Conservation (phyloP, 2,329 filamentous ascomycete genomes). For the Alternaria dauci region DNA sequence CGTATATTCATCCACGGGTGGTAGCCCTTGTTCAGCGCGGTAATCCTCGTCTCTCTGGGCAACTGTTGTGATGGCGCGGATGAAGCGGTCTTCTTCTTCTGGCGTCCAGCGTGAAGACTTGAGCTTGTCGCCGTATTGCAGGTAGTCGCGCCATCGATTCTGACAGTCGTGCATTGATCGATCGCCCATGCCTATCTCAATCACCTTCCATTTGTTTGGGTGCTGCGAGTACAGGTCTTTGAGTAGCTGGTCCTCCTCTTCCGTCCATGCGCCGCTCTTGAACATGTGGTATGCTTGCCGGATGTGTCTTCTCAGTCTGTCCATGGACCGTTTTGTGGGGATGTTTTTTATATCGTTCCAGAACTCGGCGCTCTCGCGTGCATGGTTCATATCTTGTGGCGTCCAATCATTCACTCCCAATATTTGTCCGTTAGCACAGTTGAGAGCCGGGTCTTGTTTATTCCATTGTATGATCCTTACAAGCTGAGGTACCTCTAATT, state of each 20-base stretch:
- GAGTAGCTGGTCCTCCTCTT: conserved; percentile 66
- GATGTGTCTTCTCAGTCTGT: conserved; percentile 55
- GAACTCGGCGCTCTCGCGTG: conserved; percentile 30
- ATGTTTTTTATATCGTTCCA: conserved; percentile 44
- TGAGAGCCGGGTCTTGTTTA: background rate
- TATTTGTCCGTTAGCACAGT: background rate
- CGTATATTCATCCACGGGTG: conserved; percentile 51
- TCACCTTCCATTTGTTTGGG: conserved; percentile 67
- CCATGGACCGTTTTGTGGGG: conserved; percentile 44
- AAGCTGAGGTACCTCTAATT: conserved; percentile 23
- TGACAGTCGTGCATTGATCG: conserved; percentile 72
- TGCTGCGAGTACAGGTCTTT: conserved; percentile 57
- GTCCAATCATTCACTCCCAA: conserved; percentile 4
- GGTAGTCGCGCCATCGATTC: conserved; percentile 74
- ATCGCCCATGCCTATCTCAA: conserved; percentile 67
- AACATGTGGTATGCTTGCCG: conserved; percentile 73
- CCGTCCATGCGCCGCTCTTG: conserved; percentile 68
- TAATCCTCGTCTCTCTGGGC: conserved; percentile 55
- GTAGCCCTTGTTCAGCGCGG: conserved; percentile 25
- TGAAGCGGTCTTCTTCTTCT: conserved; percentile 66
- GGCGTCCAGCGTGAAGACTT: conserved; percentile 67
- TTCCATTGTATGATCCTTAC: conserved; percentile 34
- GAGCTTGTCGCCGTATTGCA: conserved; percentile 65
- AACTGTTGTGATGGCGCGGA: conserved; percentile 63
- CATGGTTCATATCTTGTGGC: conserved; percentile 8